These are phyloP conservation scores for Dryadomyces sulphureus DNA, from an alignment of 2,329 filamentous ascomycete genomes.

Conservation along the genomic window DNA sequence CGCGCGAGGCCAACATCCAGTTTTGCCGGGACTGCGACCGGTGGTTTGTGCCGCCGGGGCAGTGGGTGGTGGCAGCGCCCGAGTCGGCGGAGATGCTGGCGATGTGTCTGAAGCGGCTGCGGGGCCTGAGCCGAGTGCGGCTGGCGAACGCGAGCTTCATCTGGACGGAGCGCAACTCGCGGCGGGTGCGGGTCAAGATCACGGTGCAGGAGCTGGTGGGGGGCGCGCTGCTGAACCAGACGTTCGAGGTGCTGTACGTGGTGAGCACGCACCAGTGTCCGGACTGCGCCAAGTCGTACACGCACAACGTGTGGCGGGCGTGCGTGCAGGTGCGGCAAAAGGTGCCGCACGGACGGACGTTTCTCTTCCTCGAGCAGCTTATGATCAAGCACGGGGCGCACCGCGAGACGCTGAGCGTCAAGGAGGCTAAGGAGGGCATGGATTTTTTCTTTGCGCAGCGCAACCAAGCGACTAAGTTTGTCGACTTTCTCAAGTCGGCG, in stretches of 20 bases:
- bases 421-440: constrained; percentile 86
- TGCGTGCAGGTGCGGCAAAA: constrained; percentile 93
- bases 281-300: constrained; percentile 91
- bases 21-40: constrained; percentile 90
- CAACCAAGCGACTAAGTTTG: constrained; percentile 71
- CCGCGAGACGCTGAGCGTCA: constrained; percentile 92
- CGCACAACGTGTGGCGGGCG: constrained; percentile 65
- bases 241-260: constrained; percentile 86
- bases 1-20: constrained; percentile 77
- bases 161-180: constrained; percentile 95
- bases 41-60: constrained; percentile 75
- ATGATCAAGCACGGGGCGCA: constrained; percentile 85
- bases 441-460: constrained; percentile 88
- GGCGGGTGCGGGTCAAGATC: constrained; percentile 85
- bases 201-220: constrained; percentile 66
- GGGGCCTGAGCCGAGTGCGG: constrained; percentile 74
- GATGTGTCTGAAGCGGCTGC: constrained; percentile 75
- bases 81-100: constrained; percentile 90
- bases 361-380: constrained; percentile 67
- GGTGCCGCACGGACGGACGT: constrained; percentile 71
- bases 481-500: constrained; percentile 67
- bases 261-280: constrained; percentile 87
- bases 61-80: constrained; percentile 71
- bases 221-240: constrained; percentile 67
- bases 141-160: constrained; percentile 95